Evolutionary conservation across 2,329 filamentous ascomycete genomes (phyloP).

Genomic region (Monosporascus sp.): DNA sequence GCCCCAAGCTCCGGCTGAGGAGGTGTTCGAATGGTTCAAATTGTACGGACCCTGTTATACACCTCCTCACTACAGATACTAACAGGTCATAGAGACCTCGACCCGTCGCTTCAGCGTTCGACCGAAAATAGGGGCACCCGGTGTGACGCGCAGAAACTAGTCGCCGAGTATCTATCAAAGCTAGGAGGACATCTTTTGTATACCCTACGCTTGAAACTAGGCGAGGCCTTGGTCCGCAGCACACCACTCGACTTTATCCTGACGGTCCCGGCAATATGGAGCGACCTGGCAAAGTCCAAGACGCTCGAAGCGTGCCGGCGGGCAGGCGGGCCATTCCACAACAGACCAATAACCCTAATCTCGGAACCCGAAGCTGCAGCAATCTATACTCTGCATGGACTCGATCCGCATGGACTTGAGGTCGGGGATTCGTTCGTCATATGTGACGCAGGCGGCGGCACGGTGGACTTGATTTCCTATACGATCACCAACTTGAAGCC

Average conservation of each 20-base stretch:
- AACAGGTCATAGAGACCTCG: slow-evolving; percentile 3
- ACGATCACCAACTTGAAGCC: slow-evolving; percentile 39
- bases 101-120: neutral
- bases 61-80: slow-evolving; percentile 14
- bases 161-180: slow-evolving; percentile 43
- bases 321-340: slow-evolving; percentile 26
- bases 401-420: slow-evolving; percentile 36
- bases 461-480: slow-evolving; percentile 29
- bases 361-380: slow-evolving; percentile 51
- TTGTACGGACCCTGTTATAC: slow-evolving; percentile 26
- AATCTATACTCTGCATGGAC: slow-evolving; percentile 40
- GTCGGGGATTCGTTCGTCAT: slow-evolving; percentile 45
- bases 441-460: slow-evolving; percentile 48
- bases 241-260: slow-evolving; percentile 49
- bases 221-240: slow-evolving; percentile 34
- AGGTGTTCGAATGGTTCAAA: slow-evolving; percentile 45
- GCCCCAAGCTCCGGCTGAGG: slow-evolving; percentile 30
- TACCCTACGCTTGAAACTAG: slow-evolving; percentile 37
- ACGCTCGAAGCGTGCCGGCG: slow-evolving; percentile 41
- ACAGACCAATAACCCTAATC: slow-evolving; percentile 37
- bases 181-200: slow-evolving; percentile 44
- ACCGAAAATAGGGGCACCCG: neutral
- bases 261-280: slow-evolving; percentile 56
- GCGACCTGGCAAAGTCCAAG: slow-evolving; percentile 46
- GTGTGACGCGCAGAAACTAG: slow-evolving; percentile 33